Conservation (phyloP, 768 basidiomycete genomes). For the Glaciozyma antarctica region DNA sequence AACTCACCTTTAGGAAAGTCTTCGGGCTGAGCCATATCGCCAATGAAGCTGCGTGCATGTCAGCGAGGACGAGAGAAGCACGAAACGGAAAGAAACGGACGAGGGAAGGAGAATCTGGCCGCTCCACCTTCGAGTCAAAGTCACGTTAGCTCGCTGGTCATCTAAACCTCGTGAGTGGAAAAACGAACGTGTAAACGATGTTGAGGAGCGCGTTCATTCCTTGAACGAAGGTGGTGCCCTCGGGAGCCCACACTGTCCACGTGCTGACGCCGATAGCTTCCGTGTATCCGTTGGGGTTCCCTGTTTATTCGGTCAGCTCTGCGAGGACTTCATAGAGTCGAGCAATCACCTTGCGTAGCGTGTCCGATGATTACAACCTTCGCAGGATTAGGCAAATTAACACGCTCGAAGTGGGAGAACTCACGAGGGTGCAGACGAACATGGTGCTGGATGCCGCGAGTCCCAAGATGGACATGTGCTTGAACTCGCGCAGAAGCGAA, state of each 20-base stretch:
- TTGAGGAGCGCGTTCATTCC: conserved; percentile 34
- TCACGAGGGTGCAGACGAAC: conserved; percentile 46
- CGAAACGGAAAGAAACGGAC: conserved; percentile 4
- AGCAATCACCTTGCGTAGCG: conserved; percentile 5
- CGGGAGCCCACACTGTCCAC: conserved; percentile 28
- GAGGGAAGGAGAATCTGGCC: conserved; percentile 30
- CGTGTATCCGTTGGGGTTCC: conserved; percentile 43
- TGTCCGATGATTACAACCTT: conserved; percentile 22
- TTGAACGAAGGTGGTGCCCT: conserved; percentile 34
- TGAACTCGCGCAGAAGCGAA: conserved; percentile 40
- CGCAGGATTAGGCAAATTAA: no score
- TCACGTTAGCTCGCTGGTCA: not conserved
- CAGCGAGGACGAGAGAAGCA: no score
- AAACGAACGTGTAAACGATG: not conserved
- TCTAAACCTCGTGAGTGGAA: not conserved
- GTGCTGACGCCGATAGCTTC: conserved; percentile 1
- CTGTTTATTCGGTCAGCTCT: conserved; percentile 40
- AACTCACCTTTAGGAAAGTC: conserved; percentile 32
- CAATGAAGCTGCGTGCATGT: not conserved
- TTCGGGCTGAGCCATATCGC: conserved; percentile 32
- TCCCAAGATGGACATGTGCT: conserved; percentile 39
- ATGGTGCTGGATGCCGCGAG: conserved; percentile 45
- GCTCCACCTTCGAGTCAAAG: conserved; percentile 2
- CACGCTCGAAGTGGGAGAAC: no score
- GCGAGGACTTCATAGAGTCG: not conserved